Percentiles rank a stretch among this genome's conserved stretches.
Conservation (phyloP, 2,329 filamentous ascomycete genomes). For the Aspergillus sp. region DNA sequence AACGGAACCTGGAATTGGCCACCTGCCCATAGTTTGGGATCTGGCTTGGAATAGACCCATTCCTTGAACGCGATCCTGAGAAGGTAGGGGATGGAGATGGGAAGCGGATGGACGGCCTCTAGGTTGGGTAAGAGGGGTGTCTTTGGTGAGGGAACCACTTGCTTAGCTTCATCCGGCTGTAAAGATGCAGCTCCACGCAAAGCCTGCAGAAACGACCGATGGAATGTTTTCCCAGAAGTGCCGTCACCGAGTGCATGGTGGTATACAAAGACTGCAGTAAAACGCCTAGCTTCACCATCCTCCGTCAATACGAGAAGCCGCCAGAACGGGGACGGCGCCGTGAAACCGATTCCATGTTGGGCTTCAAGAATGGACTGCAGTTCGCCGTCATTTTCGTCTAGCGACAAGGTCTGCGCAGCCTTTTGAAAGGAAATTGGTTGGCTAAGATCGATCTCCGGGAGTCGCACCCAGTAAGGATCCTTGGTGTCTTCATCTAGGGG, state of each 20-base stretch:
- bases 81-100: constrained; percentile 38
- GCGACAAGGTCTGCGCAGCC: constrained; percentile 15
- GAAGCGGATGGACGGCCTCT: constrained; percentile 42
- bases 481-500: constrained; percentile 41
- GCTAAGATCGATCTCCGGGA: constrained; percentile 44
- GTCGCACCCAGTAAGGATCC: constrained; percentile 45
- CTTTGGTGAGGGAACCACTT: constrained; percentile 23
- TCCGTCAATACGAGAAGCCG: constrained; percentile 42
- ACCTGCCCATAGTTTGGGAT: constrained; percentile 39
- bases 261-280: constrained; percentile 48
- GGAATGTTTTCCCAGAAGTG: constrained; percentile 47
- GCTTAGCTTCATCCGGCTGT: constrained; percentile 18
- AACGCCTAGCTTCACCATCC: constrained; percentile 26
- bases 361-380: constrained; percentile 42
- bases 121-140: constrained; percentile 41
- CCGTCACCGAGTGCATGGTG: constrained; percentile 53
- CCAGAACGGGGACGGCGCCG: constrained; percentile 44
- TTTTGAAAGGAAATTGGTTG: constrained; percentile 38
- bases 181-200: constrained; percentile 24
- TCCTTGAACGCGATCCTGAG: constrained; percentile 33
- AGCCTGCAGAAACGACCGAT: constrained; percentile 41
- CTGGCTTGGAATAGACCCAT: constrained; percentile 30
- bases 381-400: constrained; percentile 36
- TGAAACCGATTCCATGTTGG: constrained; percentile 45
- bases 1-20: constrained; percentile 24